A percentile compares a stretch with the other conserved stretches of the same genome.
Evolutionary conservation across 2,329 filamentous ascomycete species (phyloP).

Genomic region (Alternaria metachromatica): DNA sequence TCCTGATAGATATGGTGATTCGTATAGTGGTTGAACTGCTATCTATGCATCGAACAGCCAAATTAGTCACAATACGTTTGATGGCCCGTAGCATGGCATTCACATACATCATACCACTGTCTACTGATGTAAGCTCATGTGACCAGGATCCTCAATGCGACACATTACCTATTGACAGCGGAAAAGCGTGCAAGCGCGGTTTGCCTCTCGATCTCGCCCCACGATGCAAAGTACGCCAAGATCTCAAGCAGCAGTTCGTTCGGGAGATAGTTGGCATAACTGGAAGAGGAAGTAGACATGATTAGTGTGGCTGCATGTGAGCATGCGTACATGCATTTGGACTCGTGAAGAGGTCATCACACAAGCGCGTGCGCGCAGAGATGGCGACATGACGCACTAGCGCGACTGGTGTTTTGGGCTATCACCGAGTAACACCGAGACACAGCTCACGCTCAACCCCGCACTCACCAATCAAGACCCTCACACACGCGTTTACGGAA

Average conservation of each 20-base stretch:
- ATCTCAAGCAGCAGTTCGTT: conserved; percentile 62
- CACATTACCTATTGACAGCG: conserved; percentile 45
- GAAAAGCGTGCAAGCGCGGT: conserved; percentile 59
- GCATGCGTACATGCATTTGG: not conserved
- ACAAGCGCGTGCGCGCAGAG: not conserved
- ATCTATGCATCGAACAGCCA: not conserved
- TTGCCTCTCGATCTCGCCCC: conserved; percentile 49
- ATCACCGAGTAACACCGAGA: conserved; percentile 3
- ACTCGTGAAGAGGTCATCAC: not conserved
- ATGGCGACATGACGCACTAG: conserved; percentile 9
- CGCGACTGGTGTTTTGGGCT: not conserved
- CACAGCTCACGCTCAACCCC: not conserved
- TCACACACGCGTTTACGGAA: not conserved
- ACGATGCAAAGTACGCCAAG: conserved; percentile 51
- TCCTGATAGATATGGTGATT: conserved; percentile 58
- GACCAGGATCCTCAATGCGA: not conserved
- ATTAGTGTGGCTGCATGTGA: not conserved
- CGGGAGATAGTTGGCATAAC: conserved; percentile 54
- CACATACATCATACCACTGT: conserved; percentile 62
- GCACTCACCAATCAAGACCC: not conserved
- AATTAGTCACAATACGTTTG: not conserved
- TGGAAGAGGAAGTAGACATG: conserved; percentile 2
- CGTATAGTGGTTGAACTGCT: conserved; percentile 60
- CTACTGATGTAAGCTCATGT: conserved; percentile 27
- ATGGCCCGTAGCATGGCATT: not conserved